Percentiles rank a stretch among this genome's conserved stretches.
Conservation (phyloP, 495 filamentous ascomycete species). For the Neurospora tetrasperma region DNA sequence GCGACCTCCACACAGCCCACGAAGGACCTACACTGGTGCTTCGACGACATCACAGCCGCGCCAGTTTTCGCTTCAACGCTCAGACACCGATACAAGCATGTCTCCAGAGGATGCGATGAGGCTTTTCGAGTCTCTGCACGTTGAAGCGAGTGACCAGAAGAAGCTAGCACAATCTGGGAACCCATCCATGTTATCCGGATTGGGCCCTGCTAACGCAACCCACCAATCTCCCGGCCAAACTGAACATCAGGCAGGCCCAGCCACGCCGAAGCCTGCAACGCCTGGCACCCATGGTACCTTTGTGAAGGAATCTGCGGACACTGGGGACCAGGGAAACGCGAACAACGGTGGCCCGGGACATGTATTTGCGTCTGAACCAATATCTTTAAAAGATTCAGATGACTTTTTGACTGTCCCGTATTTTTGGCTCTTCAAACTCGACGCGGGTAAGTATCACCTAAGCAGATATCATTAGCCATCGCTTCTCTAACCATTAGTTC, state of each 20-base stretch:
- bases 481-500: background rate
- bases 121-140: background rate
- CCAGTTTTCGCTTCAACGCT: background rate
- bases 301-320: background rate
- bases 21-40: background rate
- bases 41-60: background rate
- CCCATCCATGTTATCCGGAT: background rate
- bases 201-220: background rate
- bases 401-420: conserved; percentile 7
- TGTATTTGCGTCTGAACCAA: background rate
- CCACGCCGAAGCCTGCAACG: background rate
- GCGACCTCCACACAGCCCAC: background rate
- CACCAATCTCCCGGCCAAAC: background rate
- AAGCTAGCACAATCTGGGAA: background rate
- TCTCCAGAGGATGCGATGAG: background rate
- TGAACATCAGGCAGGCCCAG: background rate
- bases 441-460: background rate
- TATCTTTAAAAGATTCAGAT: background rate
- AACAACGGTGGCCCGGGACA: background rate
- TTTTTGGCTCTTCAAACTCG: conserved; percentile 8
- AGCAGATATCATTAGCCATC: background rate
- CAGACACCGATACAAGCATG: background rate
- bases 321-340: background rate
- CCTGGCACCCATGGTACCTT: background rate
- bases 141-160: background rate